Evolutionary conservation across 2,329 filamentous ascomycete species (phyloP).

Genomic region (Coccinonectria pachysandricola): DNA sequence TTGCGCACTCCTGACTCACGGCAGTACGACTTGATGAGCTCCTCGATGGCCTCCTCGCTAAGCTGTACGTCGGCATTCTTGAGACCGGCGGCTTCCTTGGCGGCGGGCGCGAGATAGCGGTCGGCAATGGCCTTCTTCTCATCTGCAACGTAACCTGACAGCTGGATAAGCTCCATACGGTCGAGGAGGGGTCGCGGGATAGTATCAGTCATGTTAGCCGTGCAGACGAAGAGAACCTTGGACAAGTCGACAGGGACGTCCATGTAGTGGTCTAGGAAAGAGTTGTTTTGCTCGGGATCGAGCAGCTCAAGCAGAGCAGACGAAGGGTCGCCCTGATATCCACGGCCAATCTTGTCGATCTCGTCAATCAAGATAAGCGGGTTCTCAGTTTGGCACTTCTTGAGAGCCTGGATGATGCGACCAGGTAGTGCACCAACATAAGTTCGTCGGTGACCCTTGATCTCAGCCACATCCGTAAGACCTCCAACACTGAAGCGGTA

Average conservation of each 20-base stretch:
- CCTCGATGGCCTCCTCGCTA: slow-evolving; percentile 77
- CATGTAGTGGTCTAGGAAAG: slow-evolving; percentile 97
- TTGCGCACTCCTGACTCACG: slow-evolving; percentile 95
- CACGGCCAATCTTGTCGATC: slow-evolving; percentile 94
- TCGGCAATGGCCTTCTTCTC: slow-evolving; percentile 99
- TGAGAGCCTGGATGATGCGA: slow-evolving; percentile 93
- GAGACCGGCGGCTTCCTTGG: slow-evolving; percentile 87
- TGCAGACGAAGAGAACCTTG: slow-evolving; percentile 97
- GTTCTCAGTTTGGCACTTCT: slow-evolving; percentile 99
- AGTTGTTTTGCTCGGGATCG: slow-evolving; percentile 94
- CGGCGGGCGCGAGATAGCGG: slow-evolving; percentile 80
- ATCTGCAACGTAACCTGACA: slow-evolving; percentile 93
- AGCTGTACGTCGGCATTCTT: slow-evolving; percentile 87
- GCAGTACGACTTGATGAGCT: slow-evolving; percentile 97
- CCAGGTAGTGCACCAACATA: slow-evolving; percentile 94
- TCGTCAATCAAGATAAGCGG: slow-evolving; percentile 94
- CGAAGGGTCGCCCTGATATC: slow-evolving; percentile 92
- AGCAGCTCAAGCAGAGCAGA: slow-evolving; percentile 88
- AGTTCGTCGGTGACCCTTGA: slow-evolving; percentile 93
- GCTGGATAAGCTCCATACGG: slow-evolving; percentile 93
- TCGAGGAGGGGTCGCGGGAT: slow-evolving; percentile 90
- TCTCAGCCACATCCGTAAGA: slow-evolving; percentile 93
- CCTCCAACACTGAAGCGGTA: slow-evolving; percentile 98
- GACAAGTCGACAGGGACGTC: slow-evolving; percentile 95
- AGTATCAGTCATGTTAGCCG: slow-evolving; percentile 96